Percentiles rank a stretch among this genome's conserved stretches.
Evolutionary conservation across 106 monocot species (phyloP).

Genomic region (Allium cepa): DNA sequence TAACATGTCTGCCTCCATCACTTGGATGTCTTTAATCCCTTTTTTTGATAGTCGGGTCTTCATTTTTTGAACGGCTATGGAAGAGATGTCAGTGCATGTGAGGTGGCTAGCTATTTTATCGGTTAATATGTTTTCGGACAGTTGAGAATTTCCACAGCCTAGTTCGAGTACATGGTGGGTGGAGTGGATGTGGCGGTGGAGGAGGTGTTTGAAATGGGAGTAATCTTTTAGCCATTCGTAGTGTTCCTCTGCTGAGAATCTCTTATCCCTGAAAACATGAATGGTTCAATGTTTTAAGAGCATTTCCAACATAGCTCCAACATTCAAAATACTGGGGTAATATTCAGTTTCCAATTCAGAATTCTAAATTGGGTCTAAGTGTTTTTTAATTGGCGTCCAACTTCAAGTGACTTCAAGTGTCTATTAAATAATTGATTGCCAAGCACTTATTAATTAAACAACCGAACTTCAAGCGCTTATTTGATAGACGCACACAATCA

Average conservation of each 20-base stretch:
- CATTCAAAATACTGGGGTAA: no score
- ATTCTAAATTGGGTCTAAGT: no score
- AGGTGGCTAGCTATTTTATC: constrained; percentile 46
- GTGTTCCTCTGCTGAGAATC: constrained; percentile 86
- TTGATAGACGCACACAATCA: no score
- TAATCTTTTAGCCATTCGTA: constrained; percentile 98
- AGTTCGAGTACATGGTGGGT: constrained; percentile 66
- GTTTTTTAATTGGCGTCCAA: no score
- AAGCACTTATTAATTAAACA: no score
- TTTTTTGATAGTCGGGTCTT: constrained; percentile 27
- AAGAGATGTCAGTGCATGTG: constrained; percentile 79
- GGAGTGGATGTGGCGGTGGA: constrained; percentile 47
- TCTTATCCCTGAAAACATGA: constrained; percentile 43
- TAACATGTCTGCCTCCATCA: constrained; percentile 84
- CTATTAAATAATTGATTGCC: no score
- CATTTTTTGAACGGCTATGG: constrained; percentile 64
- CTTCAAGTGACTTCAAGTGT: no score
- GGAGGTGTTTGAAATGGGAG: constrained; percentile 85
- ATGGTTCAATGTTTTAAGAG: no score
- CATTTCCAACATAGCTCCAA: no score
- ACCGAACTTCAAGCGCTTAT: no score
- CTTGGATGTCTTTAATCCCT: constrained; percentile 69
- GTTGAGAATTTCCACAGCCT: constrained; percentile 85
- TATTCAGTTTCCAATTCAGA: no score
- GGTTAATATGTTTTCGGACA: constrained; percentile 45